These are phyloP conservation scores for Drechslera avenae DNA, from an alignment of 2,329 filamentous ascomycete species.

Conservation along the genomic window DNA sequence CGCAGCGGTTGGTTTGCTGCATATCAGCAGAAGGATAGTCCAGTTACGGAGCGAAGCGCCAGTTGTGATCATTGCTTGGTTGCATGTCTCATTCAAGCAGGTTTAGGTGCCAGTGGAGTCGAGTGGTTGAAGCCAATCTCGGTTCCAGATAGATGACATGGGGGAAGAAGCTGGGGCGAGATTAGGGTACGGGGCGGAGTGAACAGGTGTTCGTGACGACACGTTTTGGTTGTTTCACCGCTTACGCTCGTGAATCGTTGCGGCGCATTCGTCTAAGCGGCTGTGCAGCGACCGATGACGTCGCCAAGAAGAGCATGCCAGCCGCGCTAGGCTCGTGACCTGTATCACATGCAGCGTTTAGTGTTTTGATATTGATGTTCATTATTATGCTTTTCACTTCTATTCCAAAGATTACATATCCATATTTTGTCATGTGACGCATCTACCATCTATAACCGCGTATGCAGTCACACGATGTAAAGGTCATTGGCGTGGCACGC, in stretches of 20 bases:
- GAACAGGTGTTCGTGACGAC: slow-evolving; percentile 28
- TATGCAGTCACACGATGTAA: slow-evolving; percentile 1
- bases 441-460: neutral
- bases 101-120: slow-evolving; percentile 24
- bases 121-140: neutral
- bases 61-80: slow-evolving; percentile 48
- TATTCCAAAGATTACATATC: too few relatives aligned
- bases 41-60: slow-evolving; percentile 47
- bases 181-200: slow-evolving; percentile 13
- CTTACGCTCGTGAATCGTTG: slow-evolving; percentile 9
- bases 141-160: slow-evolving; percentile 16
- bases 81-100: slow-evolving; percentile 44
- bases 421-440: neutral
- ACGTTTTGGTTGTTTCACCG: slow-evolving; percentile 27
- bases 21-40: slow-evolving; percentile 42
- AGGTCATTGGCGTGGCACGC: slow-evolving; percentile 24
- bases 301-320: slow-evolving; percentile 6
- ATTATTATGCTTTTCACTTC: too few relatives aligned
- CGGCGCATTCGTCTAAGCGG: slow-evolving; percentile 11
- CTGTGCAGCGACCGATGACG: slow-evolving; percentile 9
- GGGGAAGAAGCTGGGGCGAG: slow-evolving; percentile 13
- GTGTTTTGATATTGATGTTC: neutral
- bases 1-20: slow-evolving; percentile 36
- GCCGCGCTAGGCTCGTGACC: neutral
- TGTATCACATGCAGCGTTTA: neutral